A percentile compares a stretch with the other conserved stretches of the same genome.
phyloP scores from a whole-genome alignment of 495 filamentous ascomycete species.

The Copromyces sp. region DNA sequence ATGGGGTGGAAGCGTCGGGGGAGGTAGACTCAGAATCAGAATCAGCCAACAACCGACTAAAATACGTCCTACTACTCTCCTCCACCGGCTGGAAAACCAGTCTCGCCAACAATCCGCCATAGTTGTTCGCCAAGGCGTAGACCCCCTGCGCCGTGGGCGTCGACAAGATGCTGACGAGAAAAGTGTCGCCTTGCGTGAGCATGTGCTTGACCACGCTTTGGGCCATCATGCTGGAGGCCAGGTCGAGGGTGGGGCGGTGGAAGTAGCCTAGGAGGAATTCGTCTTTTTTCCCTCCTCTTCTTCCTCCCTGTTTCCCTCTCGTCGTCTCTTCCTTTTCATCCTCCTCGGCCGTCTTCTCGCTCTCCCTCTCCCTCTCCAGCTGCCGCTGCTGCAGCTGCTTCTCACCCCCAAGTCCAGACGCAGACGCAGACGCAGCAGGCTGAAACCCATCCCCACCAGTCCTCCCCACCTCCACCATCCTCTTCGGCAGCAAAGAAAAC shows the following conservation, averaged over 20 bases:
- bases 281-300: no score
- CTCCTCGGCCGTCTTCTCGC: no score
- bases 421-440: no score
- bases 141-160: constrained; percentile 76
- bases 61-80: constrained; percentile 78
- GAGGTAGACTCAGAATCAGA: constrained; percentile 14
- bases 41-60: constrained; percentile 53
- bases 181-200: constrained; percentile 85
- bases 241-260: constrained; percentile 50
- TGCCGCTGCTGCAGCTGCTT: no score
- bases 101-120: constrained; percentile 82
- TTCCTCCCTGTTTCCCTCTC: no score
- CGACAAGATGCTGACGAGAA: constrained; percentile 70
- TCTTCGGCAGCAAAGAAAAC: constrained; percentile 46
- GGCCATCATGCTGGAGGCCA: constrained; percentile 71
- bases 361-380: neutral
- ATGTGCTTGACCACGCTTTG: constrained; percentile 85
- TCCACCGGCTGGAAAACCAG: constrained; percentile 93
- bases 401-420: no score
- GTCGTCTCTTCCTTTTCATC: no score
- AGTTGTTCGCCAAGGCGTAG: constrained; percentile 88
- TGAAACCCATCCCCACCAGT: no score
- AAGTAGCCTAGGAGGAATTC: constrained; percentile 57
- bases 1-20: neutral
- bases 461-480: constrained; percentile 5